Base-by-base conservation (phyloP, 2,329 filamentous ascomycete genomes). In the Polychaeton citri region DNA sequence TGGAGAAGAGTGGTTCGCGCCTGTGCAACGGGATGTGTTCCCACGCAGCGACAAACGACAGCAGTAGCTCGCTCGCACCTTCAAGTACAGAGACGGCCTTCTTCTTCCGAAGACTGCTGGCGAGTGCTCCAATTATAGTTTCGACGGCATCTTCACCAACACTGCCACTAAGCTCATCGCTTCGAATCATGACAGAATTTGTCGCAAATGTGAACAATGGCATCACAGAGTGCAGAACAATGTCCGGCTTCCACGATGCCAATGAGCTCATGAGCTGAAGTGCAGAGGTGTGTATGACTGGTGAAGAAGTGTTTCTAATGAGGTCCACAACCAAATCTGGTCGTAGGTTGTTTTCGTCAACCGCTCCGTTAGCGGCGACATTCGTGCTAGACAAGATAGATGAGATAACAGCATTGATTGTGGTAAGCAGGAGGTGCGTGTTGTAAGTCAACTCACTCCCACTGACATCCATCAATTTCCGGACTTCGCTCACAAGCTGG, bases 181-280 rank as follows among this genome's bases (percentile, higher is more conserved):
- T 85, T 61, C 95, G 88, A 33, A 83, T 79, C 34, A 98, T 71
- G 15, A 95, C 79, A 3, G 84, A 94, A 30, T 80, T 81, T 30
- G 88, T 86, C 79, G 96, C 95, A 55, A 96, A 95, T 0, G 90
- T 96, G 62, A 98, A 98, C 35, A 98, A 88, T 9, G 90, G 90
- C 90, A 98, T 98, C 36, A 98, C 84, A 48, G 86, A 95, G 61
- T 98, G 88, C 38, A 98, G 69, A 3, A 98, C 84, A 33, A 93
- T 66, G 55, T 94, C 87, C 0, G 92, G 90, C 0, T 85, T 84
- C 46, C 87, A 82, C 26, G 80, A 80, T 16, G 90, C 88, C 28
- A 98, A 68, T 38, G 78, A 81, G 17, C 88, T 86, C 39, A 96
- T 83, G 18, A 98, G 68, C 6, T 96, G 72, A 10, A 98, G 68